Base-by-base conservation (phyloP, 306 rosid species). In the Trichosanthes cucumerina region DNA sequence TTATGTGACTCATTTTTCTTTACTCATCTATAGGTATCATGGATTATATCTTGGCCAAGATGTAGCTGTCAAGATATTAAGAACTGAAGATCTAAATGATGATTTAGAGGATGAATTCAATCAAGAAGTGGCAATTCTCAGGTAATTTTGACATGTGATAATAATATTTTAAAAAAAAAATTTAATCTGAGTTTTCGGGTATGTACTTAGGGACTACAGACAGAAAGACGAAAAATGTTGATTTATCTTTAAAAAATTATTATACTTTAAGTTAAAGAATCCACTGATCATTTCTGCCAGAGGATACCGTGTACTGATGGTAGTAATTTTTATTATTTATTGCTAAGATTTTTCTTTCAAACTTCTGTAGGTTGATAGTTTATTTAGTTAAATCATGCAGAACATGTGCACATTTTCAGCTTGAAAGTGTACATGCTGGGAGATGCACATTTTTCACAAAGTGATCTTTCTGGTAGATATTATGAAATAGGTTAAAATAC, bases 1-100 rank as follows among this genome's bases (percentile, higher is more conserved):
- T 77, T 75, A 78, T 46, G n/a, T 53, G 36, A 56, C 36, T 34
- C 79, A 53, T 56, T 71, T 80, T 23, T 78, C 31, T 34, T 66
- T 83, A 31, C 76, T 77, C 65, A 46, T 82, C 62, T 62, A 24
- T 43, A 96, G 99, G 91, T 88, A 88, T 81, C 96, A 47, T 66
- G 99, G 99, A 85, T 83, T 91, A 73, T 92, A 91, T 87, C 85
- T 90, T 63, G 93, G 96, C 79, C 90, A 96, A 87, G 97, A 92
- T 86, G 98, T 96, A 80, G 99, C 99, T 68, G 93, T 96, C 83
- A 96, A 96, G 90, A 93, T 96, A 85, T 82, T 96, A 73, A 87
- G 89, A 87, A 88, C 90, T 76, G 99, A 91, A 80, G 97, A 96
- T 85, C 80, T 96, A 79, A 92, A 86, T 81, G 89, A 88, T 76